These are phyloP conservation scores for Umbelopsis vinacea DNA, from an alignment of 192 early-diverging fungal species.

Conservation along the genomic window DNA sequence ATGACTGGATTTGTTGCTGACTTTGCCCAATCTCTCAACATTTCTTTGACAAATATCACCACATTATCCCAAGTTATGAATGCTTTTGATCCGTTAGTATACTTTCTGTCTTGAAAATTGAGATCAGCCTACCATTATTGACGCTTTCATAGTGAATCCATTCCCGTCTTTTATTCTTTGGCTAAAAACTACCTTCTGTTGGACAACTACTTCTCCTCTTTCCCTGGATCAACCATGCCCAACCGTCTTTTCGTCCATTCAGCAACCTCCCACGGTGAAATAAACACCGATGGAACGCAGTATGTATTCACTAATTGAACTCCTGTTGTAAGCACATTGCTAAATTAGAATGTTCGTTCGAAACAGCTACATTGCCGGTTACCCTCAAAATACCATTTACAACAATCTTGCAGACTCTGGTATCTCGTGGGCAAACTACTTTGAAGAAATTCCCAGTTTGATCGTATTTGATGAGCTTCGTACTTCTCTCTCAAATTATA, in stretches of 20 bases:
- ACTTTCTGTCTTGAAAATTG: neutral
- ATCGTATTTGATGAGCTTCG: conserved; percentile 23
- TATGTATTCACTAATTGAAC: neutral
- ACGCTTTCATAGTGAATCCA: neutral
- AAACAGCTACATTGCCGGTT: conserved; percentile 22
- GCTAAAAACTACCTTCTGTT: conserved; percentile 29
- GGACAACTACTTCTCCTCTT: conserved; percentile 27
- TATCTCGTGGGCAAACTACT: conserved; percentile 28
- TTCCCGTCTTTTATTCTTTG: conserved; percentile 32
- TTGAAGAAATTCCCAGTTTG: conserved; percentile 27
- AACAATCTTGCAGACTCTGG: conserved; percentile 26
- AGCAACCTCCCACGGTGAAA: conserved; percentile 27
- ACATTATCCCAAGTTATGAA: conserved; percentile 31
- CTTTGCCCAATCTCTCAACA: conserved; percentile 6
- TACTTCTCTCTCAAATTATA: neutral
- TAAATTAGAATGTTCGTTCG: too few relatives aligned
- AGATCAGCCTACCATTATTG: neutral
- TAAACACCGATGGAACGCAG: conserved; percentile 19
- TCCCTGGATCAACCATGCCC: conserved; percentile 32
- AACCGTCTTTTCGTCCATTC: conserved; percentile 34
- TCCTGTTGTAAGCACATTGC: too few relatives aligned
- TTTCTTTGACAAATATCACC: conserved; percentile 19
- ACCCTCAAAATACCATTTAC: conserved; percentile 34
- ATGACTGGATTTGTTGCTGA: conserved; percentile 36
- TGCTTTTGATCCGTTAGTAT: conserved; percentile 25